Evolutionary conservation across 78 protist species (phyloP).

Genomic region (Emiliania huxleyi): DNA sequence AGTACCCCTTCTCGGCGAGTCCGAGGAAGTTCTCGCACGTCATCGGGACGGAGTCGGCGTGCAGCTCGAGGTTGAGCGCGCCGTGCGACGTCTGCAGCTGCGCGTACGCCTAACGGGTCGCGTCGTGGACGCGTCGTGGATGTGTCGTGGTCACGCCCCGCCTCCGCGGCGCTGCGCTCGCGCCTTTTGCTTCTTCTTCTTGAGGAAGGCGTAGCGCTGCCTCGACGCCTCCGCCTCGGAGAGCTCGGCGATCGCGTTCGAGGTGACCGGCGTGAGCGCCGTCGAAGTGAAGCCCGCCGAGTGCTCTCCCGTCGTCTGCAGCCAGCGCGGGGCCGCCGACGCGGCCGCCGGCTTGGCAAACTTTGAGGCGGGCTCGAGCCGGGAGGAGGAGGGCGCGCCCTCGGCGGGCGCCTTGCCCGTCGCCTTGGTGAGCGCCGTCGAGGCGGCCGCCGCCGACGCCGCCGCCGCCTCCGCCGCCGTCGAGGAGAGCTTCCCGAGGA

Average conservation of each 20-base stretch:
- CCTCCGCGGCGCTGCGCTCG: too few species aligned
- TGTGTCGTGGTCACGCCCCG: too few species aligned
- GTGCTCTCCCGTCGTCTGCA: background rate
- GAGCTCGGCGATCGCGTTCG: background rate
- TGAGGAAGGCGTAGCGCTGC: background rate
- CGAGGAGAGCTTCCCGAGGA: background rate
- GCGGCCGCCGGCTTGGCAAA: background rate
- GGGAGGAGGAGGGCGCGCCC: background rate
- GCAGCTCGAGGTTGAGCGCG: constrained; percentile 17
- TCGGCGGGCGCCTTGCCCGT: background rate
- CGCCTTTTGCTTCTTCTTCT: background rate
- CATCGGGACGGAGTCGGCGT: constrained; percentile 14
- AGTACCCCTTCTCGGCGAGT: constrained; percentile 20
- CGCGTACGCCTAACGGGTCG: too few species aligned
- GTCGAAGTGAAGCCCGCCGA: constrained; percentile 3
- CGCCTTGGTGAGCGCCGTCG: background rate
- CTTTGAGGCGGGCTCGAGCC: too few species aligned
- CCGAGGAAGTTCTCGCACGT: constrained; percentile 44
- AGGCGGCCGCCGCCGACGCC: background rate
- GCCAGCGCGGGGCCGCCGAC: background rate
- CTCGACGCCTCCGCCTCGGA: background rate
- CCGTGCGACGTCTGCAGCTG: constrained; percentile 11
- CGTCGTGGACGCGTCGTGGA: too few species aligned
- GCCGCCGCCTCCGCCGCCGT: background rate
- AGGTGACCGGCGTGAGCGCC: background rate